Evolutionary conservation across 352 stramenopile species (phyloP).

Genomic region (Pythium guiyangense): DNA sequence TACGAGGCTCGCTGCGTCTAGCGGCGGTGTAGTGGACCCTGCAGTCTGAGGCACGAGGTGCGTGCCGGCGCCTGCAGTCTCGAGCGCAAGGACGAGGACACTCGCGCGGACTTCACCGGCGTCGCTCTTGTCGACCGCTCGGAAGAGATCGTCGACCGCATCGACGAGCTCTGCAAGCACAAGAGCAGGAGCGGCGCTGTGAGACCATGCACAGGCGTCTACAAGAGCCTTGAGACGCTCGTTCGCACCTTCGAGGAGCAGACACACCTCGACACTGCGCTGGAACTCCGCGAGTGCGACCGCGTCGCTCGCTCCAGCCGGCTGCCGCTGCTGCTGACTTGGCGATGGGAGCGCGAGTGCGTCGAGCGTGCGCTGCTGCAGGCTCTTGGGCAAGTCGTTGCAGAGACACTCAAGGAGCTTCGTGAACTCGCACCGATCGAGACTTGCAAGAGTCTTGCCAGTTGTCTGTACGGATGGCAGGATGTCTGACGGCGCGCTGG

Average conservation of each 20-base stretch:
- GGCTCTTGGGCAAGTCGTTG: constrained; percentile 8
- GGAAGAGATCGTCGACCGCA: constrained; percentile 9
- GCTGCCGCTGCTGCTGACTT: background rate
- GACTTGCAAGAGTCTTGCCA: background rate
- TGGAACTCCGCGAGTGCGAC: constrained; percentile 11
- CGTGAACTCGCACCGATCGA: constrained; percentile 4
- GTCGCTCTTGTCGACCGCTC: constrained; percentile 9
- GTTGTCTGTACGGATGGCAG: background rate
- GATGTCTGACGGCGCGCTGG: background rate
- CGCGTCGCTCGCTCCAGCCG: background rate
- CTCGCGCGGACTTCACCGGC: constrained; percentile 7
- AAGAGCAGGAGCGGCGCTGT: background rate
- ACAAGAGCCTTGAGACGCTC: too few relatives aligned
- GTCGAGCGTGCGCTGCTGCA: constrained; percentile 6
- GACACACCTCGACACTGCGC: constrained; percentile 9
- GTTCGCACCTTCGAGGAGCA: constrained; percentile 12
- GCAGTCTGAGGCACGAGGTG: background rate
- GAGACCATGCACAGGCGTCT: too few relatives aligned
- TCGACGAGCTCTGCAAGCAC: constrained; percentile 5
- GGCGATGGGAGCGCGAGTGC: background rate
- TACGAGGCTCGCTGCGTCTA: background rate
- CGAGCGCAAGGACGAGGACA: constrained; percentile 4
- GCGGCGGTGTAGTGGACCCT: background rate
- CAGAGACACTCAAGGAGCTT: constrained; percentile 8
- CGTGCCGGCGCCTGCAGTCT: background rate